Base-by-base conservation (phyloP, 1,284 basidiomycete genomes). In the Farysia itapuensis region DNA sequence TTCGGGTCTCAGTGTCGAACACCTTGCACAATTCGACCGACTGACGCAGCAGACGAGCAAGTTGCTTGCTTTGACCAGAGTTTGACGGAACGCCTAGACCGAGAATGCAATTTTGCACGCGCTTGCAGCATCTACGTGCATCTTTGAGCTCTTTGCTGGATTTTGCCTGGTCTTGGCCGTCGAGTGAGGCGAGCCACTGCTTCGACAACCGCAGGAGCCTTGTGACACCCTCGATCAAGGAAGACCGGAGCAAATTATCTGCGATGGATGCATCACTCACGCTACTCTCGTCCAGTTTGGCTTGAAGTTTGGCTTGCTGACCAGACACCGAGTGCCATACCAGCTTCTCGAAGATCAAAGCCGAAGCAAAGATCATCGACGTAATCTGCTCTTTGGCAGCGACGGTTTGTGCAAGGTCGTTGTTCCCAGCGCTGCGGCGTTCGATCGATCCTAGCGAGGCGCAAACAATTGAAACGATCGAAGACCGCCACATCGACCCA, bases 391-490 rank as follows among this genome's bases (percentile, higher is more conserved):
- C n/a, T n/a, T n/a, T n/a, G n/a, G n/a, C n/a, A n/a, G n/a, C n/a
- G n/a, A n/a, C n/a, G n/a, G n/a, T n/a, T n/a, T n/a, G n/a, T n/a
- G n/a, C n/a, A n/a, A n/a, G n/a, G n/a, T n/a, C n/a, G n/a, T n/a
- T n/a, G n/a, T n/a, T n/a, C n/a, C n/a, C n/a, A n/a, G n/a, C n/a
- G n/a, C n/a, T n/a, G n/a, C n/a, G n/a, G n/a, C n/a, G 33, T n/a
- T n/a, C 41, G 3, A 59, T 19, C 7, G 56, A 48, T 4, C 18
- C 29, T 15, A 52, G 22, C 5, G 45, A 44, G 5, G 49, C 52
- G 9, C 33, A 12, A 0, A 51, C 43, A 15, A 50, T 32, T 11
- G 35, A 39, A 15, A 51, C 26, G 9, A 46, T 39, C 2, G 43
- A 28, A 3, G 33, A 16, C 3, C 60, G 32, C 44, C 64, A 53